These are phyloP conservation scores for Salix caprea DNA, from an alignment of 345 rosid species.

Conservation along the genomic window DNA sequence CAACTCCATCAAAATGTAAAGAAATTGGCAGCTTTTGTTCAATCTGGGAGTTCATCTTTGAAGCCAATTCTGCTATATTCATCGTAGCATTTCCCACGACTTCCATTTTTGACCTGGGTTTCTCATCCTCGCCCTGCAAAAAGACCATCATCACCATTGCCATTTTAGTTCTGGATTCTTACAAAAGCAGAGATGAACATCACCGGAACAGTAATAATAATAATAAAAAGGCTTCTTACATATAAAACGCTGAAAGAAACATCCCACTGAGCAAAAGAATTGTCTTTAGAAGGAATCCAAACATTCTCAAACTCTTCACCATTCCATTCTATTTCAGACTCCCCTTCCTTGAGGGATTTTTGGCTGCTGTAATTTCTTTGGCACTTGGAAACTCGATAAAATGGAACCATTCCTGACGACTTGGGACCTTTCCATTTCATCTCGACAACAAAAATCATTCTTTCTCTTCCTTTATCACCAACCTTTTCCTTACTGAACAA, in stretches of 20 bases:
- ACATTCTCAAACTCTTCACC: constrained; percentile 33
- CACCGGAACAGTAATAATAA: too few relatives aligned
- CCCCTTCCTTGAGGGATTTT: constrained; percentile 11
- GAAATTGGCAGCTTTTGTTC: constrained; percentile 25
- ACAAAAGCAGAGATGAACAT: not conserved
- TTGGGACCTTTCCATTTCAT: constrained; percentile 37
- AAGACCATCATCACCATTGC: not conserved
- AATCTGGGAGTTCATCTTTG: constrained; percentile 13
- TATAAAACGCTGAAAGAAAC: constrained; percentile 24
- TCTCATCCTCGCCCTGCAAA: constrained; percentile 22
- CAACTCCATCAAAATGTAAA: constrained; percentile 14
- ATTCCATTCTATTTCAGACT: constrained; percentile 23
- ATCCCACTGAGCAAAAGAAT: constrained; percentile 25
- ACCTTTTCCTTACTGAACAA: not conserved
- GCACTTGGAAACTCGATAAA: constrained; percentile 11
- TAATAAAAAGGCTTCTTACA: constrained; percentile 15
- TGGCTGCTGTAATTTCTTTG: constrained; percentile 10
- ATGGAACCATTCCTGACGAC: constrained; percentile 15
- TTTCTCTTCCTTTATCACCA: constrained; percentile 5
- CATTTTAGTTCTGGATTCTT: not conserved
- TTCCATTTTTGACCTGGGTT: constrained; percentile 11
- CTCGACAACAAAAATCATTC: constrained; percentile 13
- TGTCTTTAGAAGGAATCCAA: constrained; percentile 4
- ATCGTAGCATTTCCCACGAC: constrained; percentile 18
- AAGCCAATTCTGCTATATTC: constrained; percentile 31